These are phyloP conservation scores for Chaetomiaceae sp. DNA, from an alignment of 2,329 filamentous ascomycete genomes.

Conservation along the genomic window DNA sequence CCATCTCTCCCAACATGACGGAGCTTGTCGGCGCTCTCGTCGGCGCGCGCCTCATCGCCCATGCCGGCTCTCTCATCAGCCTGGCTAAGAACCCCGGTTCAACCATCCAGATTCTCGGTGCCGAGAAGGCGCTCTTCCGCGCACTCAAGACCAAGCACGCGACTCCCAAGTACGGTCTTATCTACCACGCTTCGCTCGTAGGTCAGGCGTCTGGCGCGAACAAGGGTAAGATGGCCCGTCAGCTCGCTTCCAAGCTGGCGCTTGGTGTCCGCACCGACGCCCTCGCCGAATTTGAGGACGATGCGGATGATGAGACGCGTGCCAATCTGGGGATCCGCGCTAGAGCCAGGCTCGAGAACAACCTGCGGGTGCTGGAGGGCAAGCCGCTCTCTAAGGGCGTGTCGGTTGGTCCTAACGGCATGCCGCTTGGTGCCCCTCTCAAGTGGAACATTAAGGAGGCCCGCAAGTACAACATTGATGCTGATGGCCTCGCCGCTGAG, in stretches of 20 bases:
- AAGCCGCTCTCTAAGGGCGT: constrained; percentile 78
- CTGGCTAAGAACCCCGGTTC: constrained; percentile 92
- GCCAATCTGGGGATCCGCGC: constrained; percentile 70
- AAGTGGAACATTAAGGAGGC: constrained; percentile 93
- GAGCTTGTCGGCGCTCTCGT: constrained; percentile 90
- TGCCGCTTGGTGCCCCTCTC: constrained; percentile 52
- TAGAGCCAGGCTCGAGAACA: constrained; percentile 70
- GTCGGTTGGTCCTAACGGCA: constrained; percentile 69
- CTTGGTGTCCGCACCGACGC: constrained; percentile 92
- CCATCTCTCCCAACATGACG: constrained; percentile 93
- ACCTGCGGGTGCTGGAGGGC: constrained; percentile 76
- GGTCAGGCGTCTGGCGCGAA: constrained; percentile 97
- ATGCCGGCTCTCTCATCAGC: constrained; percentile 90
- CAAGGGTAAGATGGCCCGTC: constrained; percentile 98
- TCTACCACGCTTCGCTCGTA: constrained; percentile 89
- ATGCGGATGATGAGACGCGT: constrained; percentile 82
- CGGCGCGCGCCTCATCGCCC: constrained; percentile 89
- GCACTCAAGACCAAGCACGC: constrained; percentile 99
- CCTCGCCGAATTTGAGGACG: constrained; percentile 71
- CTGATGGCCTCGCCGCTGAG: constrained; percentile 73
- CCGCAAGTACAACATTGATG: constrained; percentile 90
- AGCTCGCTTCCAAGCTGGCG: constrained; percentile 89
- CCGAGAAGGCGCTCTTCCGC: constrained; percentile 97
- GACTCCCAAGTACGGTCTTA: constrained; percentile 95
- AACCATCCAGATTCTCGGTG: constrained; percentile 96